Base-by-base conservation (phyloP, 2,329 filamentous ascomycete genomes). In the Calonectria montana region DNA sequence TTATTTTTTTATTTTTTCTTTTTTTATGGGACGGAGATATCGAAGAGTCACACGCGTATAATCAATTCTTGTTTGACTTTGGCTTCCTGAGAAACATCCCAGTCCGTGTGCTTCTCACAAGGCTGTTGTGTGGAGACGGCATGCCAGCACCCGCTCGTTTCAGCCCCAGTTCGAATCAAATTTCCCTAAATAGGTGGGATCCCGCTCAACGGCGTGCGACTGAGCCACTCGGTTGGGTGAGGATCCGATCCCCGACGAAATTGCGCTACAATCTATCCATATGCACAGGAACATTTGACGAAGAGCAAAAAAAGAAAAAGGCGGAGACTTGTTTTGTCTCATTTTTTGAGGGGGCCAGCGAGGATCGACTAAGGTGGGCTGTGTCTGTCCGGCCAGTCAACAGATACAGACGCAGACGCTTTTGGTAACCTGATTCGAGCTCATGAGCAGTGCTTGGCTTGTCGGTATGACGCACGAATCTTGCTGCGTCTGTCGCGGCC, bases 391-490 rank as follows among this genome's bases (percentile, higher is more conserved):
- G 27, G 37, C 50, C 62, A 43, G 27, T 29, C 62, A 29, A 27
- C 12, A 50, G 53, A 43, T 12, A 41, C 31, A 55, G 12, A 55
- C 25, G 47, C 27, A 50, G 47, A 50, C 53, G 43, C 18, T 66
- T 41, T 31, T 55, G 63, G 68, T 29, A 63, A n/a, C 15, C 43
- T 66, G 35, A 66, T 70, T 70, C 63, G 62, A 66, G 55, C 39
- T 55, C 47, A 43, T 57, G 35, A 35, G 29, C 63, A 5, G 43
- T 55, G 18, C 5, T 53, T 27, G 39, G 31, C 12, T 53, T 27
- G 39, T 23, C 21, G 50, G 50, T 29, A 55, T 55, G 50, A 55
- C 50, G 27, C 50, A 55, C 50, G 50, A 55, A 55, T 55, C 50
- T 29, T 41, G 39, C 53, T 61, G 41, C 59, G 48, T 65, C 31